Percentiles rank a stretch among this genome's conserved stretches.
Conservation (phyloP, 1,139 yeast species). For the Kodamaea sp. region DNA sequence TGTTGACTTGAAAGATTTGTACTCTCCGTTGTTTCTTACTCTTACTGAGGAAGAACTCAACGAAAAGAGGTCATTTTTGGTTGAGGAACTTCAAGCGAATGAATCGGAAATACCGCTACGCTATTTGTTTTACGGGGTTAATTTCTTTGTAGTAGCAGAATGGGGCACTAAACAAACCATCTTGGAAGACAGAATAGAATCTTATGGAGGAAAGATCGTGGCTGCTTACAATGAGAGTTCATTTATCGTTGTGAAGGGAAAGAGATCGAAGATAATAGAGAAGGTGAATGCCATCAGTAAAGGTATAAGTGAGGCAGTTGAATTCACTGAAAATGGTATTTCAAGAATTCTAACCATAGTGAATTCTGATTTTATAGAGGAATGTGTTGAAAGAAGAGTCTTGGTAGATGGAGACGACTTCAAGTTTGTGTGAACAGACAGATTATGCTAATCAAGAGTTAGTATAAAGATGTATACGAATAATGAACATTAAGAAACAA, state of each 20-base stretch:
- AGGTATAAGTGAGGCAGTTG: slow-evolving; percentile 22
- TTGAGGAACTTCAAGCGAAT: slow-evolving; percentile 10
- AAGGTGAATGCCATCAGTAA: slow-evolving; percentile 17
- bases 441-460: too few species aligned
- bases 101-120: slow-evolving; percentile 19
- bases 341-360: slow-evolving; percentile 51
- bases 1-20: slow-evolving; percentile 5
- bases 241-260: slow-evolving; percentile 24
- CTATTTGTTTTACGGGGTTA: slow-evolving; percentile 24
- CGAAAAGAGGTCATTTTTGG: slow-evolving; percentile 9
- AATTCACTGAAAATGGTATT: slow-evolving; percentile 16
- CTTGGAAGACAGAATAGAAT: slow-evolving; percentile 24
- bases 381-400: slow-evolving; percentile 36
- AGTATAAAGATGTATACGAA: too few species aligned
- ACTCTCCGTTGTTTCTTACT: slow-evolving; percentile 3
- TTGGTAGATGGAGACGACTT: slow-evolving; percentile 51
- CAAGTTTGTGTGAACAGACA: slow-evolving; percentile 18
- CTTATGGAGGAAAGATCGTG: slow-evolving; percentile 35
- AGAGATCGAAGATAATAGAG: slow-evolving; percentile 8
- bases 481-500: too few species aligned
- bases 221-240: slow-evolving; percentile 20
- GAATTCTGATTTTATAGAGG: slow-evolving; percentile 39
- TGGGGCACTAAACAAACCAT: slow-evolving; percentile 5
- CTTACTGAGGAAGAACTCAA: slow-evolving; percentile 13
- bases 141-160: slow-evolving; percentile 23